Percentiles rank a stretch among this genome's conserved stretches.
Evolutionary conservation across 2,329 filamentous ascomycete species (phyloP).

Genomic region (Cytospora piceicola): DNA sequence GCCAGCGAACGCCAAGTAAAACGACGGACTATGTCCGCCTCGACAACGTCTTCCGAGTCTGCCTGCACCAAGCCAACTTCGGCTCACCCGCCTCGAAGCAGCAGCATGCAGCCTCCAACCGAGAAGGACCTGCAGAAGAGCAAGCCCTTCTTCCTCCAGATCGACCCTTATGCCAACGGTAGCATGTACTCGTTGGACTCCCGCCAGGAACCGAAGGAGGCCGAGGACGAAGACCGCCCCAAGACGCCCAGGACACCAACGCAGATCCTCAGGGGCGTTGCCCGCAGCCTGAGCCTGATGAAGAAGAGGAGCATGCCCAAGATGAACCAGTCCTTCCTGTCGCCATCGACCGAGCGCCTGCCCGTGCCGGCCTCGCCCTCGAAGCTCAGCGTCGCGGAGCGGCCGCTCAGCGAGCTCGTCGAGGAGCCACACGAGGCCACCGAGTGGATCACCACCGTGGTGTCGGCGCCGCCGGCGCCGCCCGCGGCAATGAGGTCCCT

Average conservation of each 20-base stretch:
- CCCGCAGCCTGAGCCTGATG: slow-evolving; percentile 57
- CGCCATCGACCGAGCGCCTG: slow-evolving; percentile 43
- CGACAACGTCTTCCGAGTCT: slow-evolving; percentile 37
- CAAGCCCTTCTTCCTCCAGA: slow-evolving; percentile 54
- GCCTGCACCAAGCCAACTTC: slow-evolving; percentile 31
- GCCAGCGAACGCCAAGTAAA: slow-evolving; percentile 33
- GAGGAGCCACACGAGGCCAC: slow-evolving; percentile 24
- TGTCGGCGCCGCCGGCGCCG: slow-evolving; percentile 40
- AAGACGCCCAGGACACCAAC: slow-evolving; percentile 51
- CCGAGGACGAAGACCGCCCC: slow-evolving; percentile 38
- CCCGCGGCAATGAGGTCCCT: slow-evolving; percentile 19
- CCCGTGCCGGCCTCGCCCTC: slow-evolving; percentile 38
- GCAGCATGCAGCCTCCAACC: slow-evolving; percentile 46
- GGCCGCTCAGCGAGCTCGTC: slow-evolving; percentile 33
- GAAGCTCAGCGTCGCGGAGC: slow-evolving; percentile 33
- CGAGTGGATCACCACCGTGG: slow-evolving; percentile 8
- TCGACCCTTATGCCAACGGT: slow-evolving; percentile 56
- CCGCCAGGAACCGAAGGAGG: slow-evolving; percentile 33
- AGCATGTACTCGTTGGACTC: slow-evolving; percentile 41
- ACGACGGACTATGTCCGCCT: slow-evolving; percentile 40
- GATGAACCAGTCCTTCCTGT: slow-evolving; percentile 43
- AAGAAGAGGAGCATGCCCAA: slow-evolving; percentile 59
- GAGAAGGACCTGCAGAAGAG: slow-evolving; percentile 38
- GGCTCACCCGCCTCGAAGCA: slow-evolving; percentile 46
- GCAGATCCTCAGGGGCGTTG: slow-evolving; percentile 52